Base-by-base conservation (phyloP, 345 rosid species). In the Noccaea caerulescens region DNA sequence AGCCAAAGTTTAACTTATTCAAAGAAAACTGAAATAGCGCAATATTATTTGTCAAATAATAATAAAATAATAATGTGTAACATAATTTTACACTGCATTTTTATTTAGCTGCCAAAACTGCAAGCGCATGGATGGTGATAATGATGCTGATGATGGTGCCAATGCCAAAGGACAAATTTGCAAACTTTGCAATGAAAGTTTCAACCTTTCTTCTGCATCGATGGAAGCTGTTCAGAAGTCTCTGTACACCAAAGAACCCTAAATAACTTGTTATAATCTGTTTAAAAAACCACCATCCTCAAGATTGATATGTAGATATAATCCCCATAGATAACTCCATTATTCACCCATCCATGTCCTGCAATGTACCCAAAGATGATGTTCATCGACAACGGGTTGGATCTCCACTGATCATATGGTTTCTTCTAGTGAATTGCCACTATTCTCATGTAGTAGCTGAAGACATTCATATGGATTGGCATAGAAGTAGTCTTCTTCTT, bases 391-490 rank as follows among this genome's bases (percentile, higher is more conserved):
- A n/a, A 37, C 33, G 34, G 42, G 32, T 12, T 36, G 39, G 13
- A 55, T 67, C 53, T 8, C 23, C 23, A 20, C 23, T 20, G 46
- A n/a, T 74, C 66, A 69, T 23, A 18, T 55, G 44, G 71, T 76
- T 69, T 47, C 59, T 10, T 69, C 61, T 2, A 32, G 66, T 47
- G 75, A 62, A 42, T 56, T 63, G 20, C 71, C 71, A 66, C 43
- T 74, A 16, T 45, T 66, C 72, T 77, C 84, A 42, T 80, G 80
- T 57, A 84, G 58, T 10, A 77, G 68, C 67, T 83, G 82, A 77
- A 94, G 82, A 68, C 99, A 94, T 72, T 94, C 99, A 61, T 91
- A 88, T 3, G 99, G 98, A 76, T 94, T 94, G 33, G 99, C 86
- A 69, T 85, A 94, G 80, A 91, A 94, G 76, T 89, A 91, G 45